Base-by-base conservation (phyloP, 2,329 filamentous ascomycete species). In the Macroventuria anomochaeta region DNA sequence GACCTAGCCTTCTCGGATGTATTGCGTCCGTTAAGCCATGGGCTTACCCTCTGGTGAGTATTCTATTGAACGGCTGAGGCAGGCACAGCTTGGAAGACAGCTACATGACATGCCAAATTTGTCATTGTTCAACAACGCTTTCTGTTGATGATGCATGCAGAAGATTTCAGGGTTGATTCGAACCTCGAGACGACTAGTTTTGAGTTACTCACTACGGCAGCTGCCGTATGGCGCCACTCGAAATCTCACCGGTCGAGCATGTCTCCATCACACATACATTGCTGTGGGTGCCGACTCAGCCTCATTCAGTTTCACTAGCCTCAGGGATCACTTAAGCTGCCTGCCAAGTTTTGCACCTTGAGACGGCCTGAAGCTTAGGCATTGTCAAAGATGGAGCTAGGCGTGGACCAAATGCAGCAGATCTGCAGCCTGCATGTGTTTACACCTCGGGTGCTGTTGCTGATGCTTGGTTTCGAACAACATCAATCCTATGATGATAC, bases 341-440 rank as follows among this genome's bases (percentile, higher is more conserved):
- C 33, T 38, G 64, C 65, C 63, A 71, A 70, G 68, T 64, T 62
- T 63, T 57, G 11, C 34, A 50, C 53, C 41, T 46, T 47, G 50
- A 53, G 53, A 59, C 58, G 37, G 51, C 46, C 34, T 51, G 55
- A 63, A 63, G 59, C 65, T 67, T 67, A 62, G 54, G 54, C 39
- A 58, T 47, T 29, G 31, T 43, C 21, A 25, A 18, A 43, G 46
- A n/a, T 39, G 32, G 46, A 53, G 43, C 42, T 52, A 50, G 46
- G 40, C 41, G 28, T 32, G 23, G 18, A 39, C 37, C 26, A 49
- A 40, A 32, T 40, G 42, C 42, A 31, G 12, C 49, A 38, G n/a
- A 41, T 31, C 31, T 47, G 38, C 26, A 37, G 37, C 18, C 32
- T 31, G 15, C 26, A 43, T 17, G 38, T 48, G 51, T 43, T 32